Evolutionary conservation across 1,284 basidiomycete species (phyloP).

Genomic region (Ustanciosporium gigantosporum): DNA sequence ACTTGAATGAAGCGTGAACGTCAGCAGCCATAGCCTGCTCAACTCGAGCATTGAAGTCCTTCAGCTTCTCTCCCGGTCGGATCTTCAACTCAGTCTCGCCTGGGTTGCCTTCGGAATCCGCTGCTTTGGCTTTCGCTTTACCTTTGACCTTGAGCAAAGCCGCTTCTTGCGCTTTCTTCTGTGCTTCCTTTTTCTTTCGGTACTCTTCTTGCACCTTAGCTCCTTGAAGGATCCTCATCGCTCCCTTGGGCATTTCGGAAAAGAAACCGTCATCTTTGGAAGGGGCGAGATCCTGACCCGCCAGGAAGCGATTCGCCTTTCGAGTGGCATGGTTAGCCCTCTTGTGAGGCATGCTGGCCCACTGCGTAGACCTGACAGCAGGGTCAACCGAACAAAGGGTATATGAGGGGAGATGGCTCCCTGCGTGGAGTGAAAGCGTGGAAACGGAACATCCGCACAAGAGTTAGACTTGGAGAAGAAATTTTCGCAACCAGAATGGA

Average conservation of each 20-base stretch:
- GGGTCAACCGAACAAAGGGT: not conserved
- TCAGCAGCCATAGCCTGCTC: conserved; percentile 47
- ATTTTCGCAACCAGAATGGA: too few relatives aligned
- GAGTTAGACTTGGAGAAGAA: too few relatives aligned
- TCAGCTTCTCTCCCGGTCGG: conserved; percentile 51
- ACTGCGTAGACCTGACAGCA: not conserved
- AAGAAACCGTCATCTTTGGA: conserved; percentile 26
- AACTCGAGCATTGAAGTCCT: conserved; percentile 54
- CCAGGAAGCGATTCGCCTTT: conserved; percentile 32
- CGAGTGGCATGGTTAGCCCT: conserved; percentile 48
- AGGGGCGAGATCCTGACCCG: conserved; percentile 41
- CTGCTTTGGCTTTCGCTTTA: conserved; percentile 11
- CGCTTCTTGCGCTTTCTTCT: conserved; percentile 13
- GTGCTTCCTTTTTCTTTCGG: conserved; percentile 18
- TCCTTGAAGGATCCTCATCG: conserved; percentile 47
- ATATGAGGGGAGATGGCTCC: not conserved
- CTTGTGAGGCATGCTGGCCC: conserved; percentile 51
- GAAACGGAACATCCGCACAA: conserved; percentile 1
- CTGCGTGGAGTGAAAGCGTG: conserved; percentile 8
- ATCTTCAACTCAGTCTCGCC: conserved; percentile 33
- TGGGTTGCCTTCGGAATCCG: not conserved
- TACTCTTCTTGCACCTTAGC: conserved; percentile 45
- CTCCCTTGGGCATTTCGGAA: conserved; percentile 46
- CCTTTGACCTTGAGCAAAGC: conserved; percentile 26
- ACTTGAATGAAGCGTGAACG: conserved; percentile 38